Base-by-base conservation (phyloP, 1,139 yeast species). In the Taphrina flavorubra region DNA sequence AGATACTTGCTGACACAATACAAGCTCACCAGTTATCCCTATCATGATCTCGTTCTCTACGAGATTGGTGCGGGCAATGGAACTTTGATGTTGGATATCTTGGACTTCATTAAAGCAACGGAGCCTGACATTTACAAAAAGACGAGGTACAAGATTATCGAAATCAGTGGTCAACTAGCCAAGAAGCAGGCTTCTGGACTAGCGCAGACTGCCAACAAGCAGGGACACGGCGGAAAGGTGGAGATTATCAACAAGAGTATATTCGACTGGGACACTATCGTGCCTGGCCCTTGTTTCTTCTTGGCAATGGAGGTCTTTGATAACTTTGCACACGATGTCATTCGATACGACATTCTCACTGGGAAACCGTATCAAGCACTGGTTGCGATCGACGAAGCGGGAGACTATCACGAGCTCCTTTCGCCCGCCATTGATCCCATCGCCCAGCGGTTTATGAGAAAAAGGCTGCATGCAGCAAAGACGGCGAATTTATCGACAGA, bases 61-160 rank as follows among this genome's bases (percentile, higher is more conserved):
- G 97, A 91, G 78, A 86, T 90, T 83, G 97, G 97, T 70, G 96
- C 94, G 47, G 97, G 97, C 72, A 90, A 90, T 75, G 96, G 96
- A 68, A 90, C 96, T 0, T 78, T 90, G 69, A 90, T 90, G 97
- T 78, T 85, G 70, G 88, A 90, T 75, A 84, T 90, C n/a, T 78
- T 90, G 73, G 87, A 87, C 74, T 90, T 83, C 75, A 83, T 90
- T 71, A 82, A 85, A 71, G 79, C 79, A 34, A 80, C 83, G 20
- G 88, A 88, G 71, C 94, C 96, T 0, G 92, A 88, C 55, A 86
- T 90, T 13, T 91, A 90, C 75, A 78, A 80, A 13, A 81, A 86
- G 56, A 87, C 92, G 0, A 83, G 83, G 72, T 90, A 91, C 76
- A 86, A 85, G 74, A 87, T 91, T 69, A 87, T 90, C 72, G 97